Conservation (phyloP, 345 rosid genomes). For the Citrus hindsii region DNA sequence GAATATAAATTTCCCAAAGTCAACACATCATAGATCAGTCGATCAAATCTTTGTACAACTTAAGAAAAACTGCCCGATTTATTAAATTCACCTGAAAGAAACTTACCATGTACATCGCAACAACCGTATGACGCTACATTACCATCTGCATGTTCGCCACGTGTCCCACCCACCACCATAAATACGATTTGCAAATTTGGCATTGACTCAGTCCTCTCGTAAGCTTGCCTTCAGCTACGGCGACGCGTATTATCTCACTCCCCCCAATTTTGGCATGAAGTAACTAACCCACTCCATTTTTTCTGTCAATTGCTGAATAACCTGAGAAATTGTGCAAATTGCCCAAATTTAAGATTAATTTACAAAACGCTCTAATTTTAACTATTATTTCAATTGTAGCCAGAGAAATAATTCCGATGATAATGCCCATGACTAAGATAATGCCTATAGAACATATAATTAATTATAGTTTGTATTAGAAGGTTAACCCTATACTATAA, state of each 20-base stretch:
- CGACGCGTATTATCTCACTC: neutral
- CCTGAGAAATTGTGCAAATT: neutral
- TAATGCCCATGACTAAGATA: too few relatives aligned
- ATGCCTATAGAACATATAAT: too few relatives aligned
- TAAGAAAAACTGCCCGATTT: neutral
- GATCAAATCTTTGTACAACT: neutral
- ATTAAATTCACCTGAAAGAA: neutral
- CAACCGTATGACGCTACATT: neutral
- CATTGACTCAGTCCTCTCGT: constrained; percentile 32
- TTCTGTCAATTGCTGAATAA: neutral
- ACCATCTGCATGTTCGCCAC: constrained; percentile 28
- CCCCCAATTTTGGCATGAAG: constrained; percentile 17
- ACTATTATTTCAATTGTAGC: too few relatives aligned
- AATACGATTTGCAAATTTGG: constrained; percentile 2
- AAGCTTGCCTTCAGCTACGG: constrained; percentile 10
- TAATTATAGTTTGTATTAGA: too few relatives aligned
- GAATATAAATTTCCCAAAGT: neutral
- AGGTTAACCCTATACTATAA: too few relatives aligned
- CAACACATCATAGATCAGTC: neutral
- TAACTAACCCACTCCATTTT: neutral
- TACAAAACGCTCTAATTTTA: neutral
- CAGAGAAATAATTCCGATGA: too few relatives aligned
- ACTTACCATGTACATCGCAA: neutral
- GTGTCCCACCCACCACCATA: constrained; percentile 6
- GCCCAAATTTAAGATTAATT: neutral